These are phyloP conservation scores for Mycena epipterygia DNA, from an alignment of 768 basidiomycete genomes.

Conservation along the genomic window DNA sequence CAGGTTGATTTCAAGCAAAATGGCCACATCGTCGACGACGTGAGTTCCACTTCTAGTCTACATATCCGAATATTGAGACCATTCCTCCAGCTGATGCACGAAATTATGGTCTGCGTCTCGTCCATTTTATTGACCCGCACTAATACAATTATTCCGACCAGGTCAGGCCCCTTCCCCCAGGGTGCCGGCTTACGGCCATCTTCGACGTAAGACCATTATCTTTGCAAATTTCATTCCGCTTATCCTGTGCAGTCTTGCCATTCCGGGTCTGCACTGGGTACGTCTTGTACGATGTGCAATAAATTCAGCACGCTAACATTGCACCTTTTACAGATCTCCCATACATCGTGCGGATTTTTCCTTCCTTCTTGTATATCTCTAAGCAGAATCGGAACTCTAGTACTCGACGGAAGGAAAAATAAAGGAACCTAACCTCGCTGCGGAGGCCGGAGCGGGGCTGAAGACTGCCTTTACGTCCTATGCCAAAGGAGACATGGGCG, in stretches of 20 bases:
- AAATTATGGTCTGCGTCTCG: constrained; percentile 87
- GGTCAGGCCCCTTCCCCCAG: constrained; percentile 82
- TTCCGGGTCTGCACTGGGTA: constrained; percentile 90
- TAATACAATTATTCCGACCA: too few relatives aligned
- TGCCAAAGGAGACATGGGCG: constrained; percentile 83
- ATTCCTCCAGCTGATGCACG: constrained; percentile 72
- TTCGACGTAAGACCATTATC: constrained; percentile 72
- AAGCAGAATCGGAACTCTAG: constrained; percentile 50
- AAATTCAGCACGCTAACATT: not conserved
- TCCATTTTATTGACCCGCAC: too few relatives aligned
- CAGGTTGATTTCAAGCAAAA: constrained; percentile 65
- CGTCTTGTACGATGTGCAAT: constrained; percentile 28
- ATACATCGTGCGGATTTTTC: constrained; percentile 64
- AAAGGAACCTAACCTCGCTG: constrained; percentile 92
- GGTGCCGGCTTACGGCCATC: constrained; percentile 90
- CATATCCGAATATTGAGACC: constrained; percentile 14
- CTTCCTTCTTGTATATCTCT: not conserved
- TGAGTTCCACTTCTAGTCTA: constrained; percentile 51
- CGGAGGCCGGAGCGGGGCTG: constrained; percentile 90
- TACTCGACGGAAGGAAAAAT: constrained; percentile 97
- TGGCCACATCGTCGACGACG: constrained; percentile 92
- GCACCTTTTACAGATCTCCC: constrained; percentile 66
- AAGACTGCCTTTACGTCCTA: constrained; percentile 85
- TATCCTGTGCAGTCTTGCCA: constrained; percentile 76
- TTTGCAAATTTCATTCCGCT: not conserved